Base-by-base conservation (phyloP, 495 filamentous ascomycete genomes). In the Ascodesmis nigricans region DNA sequence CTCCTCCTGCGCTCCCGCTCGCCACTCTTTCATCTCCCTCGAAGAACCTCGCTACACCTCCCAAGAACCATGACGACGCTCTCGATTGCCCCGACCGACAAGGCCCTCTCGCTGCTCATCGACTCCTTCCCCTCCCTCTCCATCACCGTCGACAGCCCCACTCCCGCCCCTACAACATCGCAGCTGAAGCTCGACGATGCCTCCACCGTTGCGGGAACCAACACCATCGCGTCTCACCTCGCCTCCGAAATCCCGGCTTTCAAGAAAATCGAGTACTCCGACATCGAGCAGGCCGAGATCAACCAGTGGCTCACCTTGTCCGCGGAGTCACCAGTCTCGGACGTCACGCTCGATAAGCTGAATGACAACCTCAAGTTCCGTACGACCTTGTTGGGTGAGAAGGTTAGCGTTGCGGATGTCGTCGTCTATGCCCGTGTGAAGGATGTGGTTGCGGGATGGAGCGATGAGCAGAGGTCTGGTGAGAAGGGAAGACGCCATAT, bases 401-500 rank as follows among this genome's bases (percentile, higher is more conserved):
- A 92, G 61, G 78, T 83, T 29, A 87, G 78, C 35, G 67, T 81
- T 50, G 87, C 83, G 35, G 87, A 97, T 50, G 58, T 91, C 33
- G 77, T 77, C 36, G 63, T 83, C 35, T 97, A 91, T 58, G 65
- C 80, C 44, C 62, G 76, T 26, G 59, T 92, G 13, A 77, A 75
- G 14, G 76, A 83, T 13, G 44, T 73, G 3, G 78, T 93, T 36
- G 67, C 71, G 49, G 64, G 64, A 38, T 93, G 83, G 84, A 64
- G 65, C 4, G 58, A 76, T 25, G 81, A 93, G 62, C 67, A 92
- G 63, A 70, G 77, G 45, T 91, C 87, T 4, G 87, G 87, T 21
- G 69, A 92, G 61, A 63, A 80, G 29, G 87, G 87, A 35, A 76
- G 71, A 52, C 81, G 87, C 46, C 70, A 95, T 54, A 76, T 93